Conservation (phyloP, 768 basidiomycete species). For the Mycena kentingensis region DNA sequence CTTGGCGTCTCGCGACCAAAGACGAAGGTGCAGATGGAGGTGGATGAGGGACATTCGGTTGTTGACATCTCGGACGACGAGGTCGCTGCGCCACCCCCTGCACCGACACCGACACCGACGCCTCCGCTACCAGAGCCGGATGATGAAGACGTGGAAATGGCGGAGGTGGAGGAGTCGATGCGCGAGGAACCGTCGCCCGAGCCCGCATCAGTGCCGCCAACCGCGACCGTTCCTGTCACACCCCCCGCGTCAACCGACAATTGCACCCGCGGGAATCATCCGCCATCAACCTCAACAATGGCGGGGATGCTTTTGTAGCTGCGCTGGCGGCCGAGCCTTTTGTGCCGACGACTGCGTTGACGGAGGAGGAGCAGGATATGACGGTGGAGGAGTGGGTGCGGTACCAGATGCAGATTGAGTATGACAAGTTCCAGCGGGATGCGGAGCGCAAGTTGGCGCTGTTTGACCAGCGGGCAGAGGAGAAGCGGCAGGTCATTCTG, state of each 20-base stretch:
- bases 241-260: constrained; percentile 12
- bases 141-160: constrained; percentile 31
- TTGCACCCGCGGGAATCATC: constrained; percentile 8
- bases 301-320: constrained; percentile 32
- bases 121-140: constrained; percentile 8
- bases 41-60: constrained; percentile 33
- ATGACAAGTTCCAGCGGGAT: constrained; percentile 56
- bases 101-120: constrained; percentile 12
- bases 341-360: constrained; percentile 45
- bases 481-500: constrained; percentile 39
- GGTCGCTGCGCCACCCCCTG: constrained; percentile 30
- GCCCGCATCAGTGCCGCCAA: constrained; percentile 16
- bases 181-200: constrained; percentile 1
- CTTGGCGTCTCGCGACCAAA: too few species aligned
- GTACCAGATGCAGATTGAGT: constrained; percentile 70
- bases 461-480: constrained; percentile 49
- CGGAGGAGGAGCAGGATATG: constrained; percentile 72
- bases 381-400: constrained; percentile 84
- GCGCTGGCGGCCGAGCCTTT: constrained; percentile 50
- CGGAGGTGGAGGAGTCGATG: constrained; percentile 26
- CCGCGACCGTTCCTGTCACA: constrained; percentile 14
- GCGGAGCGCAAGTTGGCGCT: constrained; percentile 50
- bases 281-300: constrained; percentile 14
- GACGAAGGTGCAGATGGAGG: constrained; percentile 9
- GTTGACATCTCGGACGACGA: constrained; percentile 47